Conservation (phyloP, 352 stramenopile species). For the Phytopythium aichiense region DNA sequence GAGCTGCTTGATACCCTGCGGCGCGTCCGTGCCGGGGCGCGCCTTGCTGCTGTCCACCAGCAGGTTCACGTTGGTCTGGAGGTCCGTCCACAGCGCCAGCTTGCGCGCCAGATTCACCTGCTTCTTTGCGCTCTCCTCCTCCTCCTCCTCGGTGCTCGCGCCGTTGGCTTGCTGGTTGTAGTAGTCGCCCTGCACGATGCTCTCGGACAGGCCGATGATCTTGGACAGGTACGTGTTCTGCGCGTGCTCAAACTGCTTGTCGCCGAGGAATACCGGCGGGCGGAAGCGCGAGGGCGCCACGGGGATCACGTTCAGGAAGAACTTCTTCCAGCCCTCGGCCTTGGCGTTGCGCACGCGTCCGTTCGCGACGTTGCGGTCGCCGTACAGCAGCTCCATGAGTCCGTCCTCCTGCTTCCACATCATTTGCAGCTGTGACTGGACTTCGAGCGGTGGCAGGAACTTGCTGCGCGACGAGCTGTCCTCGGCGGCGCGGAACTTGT, state of each 20-base stretch:
- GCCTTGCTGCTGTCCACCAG: constrained; percentile 82
- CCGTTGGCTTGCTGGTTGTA: constrained; percentile 41
- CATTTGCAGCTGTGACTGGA: constrained; percentile 93
- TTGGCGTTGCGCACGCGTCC: constrained; percentile 44
- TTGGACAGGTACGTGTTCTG: constrained; percentile 96
- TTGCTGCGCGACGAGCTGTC: constrained; percentile 79
- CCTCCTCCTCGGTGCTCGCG: constrained; percentile 50
- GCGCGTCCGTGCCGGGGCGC: constrained; percentile 55
- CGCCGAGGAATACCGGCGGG: constrained; percentile 95
- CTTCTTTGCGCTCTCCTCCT: constrained; percentile 38
- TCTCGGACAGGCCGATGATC: constrained; percentile 92
- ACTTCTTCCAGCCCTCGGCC: constrained; percentile 88
- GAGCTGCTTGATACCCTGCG: constrained; percentile 95
- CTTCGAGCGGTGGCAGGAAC: constrained; percentile 94
- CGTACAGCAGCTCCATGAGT: constrained; percentile 93
- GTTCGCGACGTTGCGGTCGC: constrained; percentile 70
- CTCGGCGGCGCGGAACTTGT: constrained; percentile 52
- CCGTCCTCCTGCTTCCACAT: constrained; percentile 94
- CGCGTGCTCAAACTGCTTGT: constrained; percentile 96
- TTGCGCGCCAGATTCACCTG: constrained; percentile 87
- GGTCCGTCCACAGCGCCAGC: constrained; percentile 95
- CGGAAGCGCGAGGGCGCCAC: constrained; percentile 98
- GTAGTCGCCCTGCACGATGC: constrained; percentile 77
- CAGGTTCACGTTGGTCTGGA: constrained; percentile 92
- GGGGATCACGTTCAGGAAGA: constrained; percentile 95